phyloP scores from a whole-genome alignment of 257 asterid species.

The Linderniella brevidens region DNA sequence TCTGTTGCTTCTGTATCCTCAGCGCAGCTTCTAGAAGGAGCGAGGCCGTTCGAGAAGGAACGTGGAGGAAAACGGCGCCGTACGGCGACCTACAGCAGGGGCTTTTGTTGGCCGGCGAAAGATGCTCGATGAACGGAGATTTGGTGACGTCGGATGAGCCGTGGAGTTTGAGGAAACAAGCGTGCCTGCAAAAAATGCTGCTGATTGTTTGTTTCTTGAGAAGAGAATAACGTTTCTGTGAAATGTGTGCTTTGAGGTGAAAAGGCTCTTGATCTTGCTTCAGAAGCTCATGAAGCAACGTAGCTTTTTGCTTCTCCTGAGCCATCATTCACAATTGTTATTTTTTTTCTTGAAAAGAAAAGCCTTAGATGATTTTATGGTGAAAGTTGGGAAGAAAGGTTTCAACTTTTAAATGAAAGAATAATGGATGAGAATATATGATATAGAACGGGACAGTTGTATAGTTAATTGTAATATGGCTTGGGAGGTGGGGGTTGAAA shows the following conservation, averaged over 20 bases:
- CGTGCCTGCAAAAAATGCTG: conserved; percentile 5
- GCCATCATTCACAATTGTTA: too few species aligned
- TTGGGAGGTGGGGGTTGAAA: too few species aligned
- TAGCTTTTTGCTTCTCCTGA: too few species aligned
- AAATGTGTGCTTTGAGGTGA: conserved; percentile 28
- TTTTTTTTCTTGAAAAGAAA: too few species aligned
- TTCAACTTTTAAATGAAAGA: too few species aligned
- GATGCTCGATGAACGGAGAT: conserved; percentile 27
- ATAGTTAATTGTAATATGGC: too few species aligned
- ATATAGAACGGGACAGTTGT: too few species aligned
- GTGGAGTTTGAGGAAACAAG: conserved; percentile 20
- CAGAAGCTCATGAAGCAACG: conserved; percentile 45
- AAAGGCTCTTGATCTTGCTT: conserved; percentile 67
- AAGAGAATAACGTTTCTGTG: conserved; percentile 30
- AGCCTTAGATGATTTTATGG: too few species aligned
- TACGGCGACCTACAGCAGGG: conserved; percentile 29
- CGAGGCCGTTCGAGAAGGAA: conserved; percentile 40
- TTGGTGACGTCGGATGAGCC: conserved; percentile 17
- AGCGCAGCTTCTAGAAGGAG: conserved; percentile 54
- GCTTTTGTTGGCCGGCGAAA: conserved; percentile 29
- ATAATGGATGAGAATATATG: too few species aligned
- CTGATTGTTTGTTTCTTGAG: conserved; percentile 10
- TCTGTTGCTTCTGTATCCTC: conserved; percentile 50
- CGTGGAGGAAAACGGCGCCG: conserved; percentile 26
- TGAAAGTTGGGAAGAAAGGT: too few species aligned